These are phyloP conservation scores for Cymbopogon flexuosus DNA, from an alignment of 202 grass and related monocot genomes.

Conservation along the genomic window DNA sequence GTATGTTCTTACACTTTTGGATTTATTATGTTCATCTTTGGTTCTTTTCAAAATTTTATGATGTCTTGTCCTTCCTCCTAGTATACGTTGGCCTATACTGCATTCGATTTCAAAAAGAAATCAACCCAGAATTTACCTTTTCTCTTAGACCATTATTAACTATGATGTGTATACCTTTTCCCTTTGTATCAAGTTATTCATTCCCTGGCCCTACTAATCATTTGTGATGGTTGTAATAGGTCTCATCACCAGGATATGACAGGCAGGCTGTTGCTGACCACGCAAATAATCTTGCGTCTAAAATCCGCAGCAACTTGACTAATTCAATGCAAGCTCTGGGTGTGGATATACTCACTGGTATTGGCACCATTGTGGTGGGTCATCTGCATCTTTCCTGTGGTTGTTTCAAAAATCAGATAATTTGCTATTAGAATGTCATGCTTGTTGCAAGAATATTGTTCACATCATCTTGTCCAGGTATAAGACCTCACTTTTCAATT, in stretches of 20 bases:
- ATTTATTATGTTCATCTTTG: conserved; percentile 16
- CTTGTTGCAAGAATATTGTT: background rate
- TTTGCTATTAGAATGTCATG: background rate
- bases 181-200: background rate
- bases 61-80: background rate
- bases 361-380: conserved; percentile 74
- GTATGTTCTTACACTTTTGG: background rate
- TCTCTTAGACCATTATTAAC: background rate
- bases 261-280: conserved; percentile 87
- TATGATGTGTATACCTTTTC: background rate
- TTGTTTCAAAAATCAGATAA: background rate
- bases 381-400: conserved; percentile 12
- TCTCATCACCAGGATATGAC: conserved; percentile 80
- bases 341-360: conserved; percentile 80
- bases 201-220: conserved; percentile 10
- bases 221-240: conserved; percentile 41
- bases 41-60: background rate
- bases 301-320: conserved; percentile 86
- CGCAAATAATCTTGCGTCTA: conserved; percentile 89
- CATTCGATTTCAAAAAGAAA: background rate
- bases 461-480: background rate
- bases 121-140: background rate
- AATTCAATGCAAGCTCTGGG: conserved; percentile 87
- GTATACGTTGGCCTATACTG: background rate
- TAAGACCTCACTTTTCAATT: background rate